Conservation (phyloP, 225 moss, liverwort and hornwort genomes). For the Polytrichum formosum region DNA sequence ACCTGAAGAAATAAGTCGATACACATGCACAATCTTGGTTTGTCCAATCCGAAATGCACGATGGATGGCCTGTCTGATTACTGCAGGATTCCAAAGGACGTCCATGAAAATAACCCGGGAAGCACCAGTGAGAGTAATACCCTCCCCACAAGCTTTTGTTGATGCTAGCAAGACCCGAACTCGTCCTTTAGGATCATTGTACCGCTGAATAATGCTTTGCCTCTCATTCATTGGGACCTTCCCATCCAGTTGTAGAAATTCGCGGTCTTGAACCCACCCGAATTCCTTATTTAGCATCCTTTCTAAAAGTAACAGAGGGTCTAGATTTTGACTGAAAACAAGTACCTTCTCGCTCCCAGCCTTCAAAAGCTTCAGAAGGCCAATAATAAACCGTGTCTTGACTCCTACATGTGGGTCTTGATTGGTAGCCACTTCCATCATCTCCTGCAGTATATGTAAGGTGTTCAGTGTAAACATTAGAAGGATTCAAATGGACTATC, state of each 20-base stretch:
- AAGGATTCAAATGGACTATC: no score
- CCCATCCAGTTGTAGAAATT: constrained; percentile 79
- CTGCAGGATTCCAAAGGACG: constrained; percentile 97
- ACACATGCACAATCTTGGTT: constrained; percentile 80
- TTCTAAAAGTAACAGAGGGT: constrained; percentile 63
- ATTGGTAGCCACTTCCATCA: constrained; percentile 39
- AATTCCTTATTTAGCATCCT: constrained; percentile 60
- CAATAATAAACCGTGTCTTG: constrained; percentile 87
- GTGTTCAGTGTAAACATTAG: no score
- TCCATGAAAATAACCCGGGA: constrained; percentile 92
- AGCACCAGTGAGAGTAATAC: constrained; percentile 83
- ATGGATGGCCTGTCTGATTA: constrained; percentile 91
- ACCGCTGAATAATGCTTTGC: constrained; percentile 66
- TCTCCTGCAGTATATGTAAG: constrained; percentile 27
- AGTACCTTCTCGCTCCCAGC: constrained; percentile 68
- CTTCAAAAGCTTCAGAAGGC: constrained; percentile 44
- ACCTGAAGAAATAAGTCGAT: constrained; percentile 77
- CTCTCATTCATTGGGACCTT: constrained; percentile 57
- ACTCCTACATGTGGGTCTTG: constrained; percentile 66
- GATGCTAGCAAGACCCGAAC: constrained; percentile 79
- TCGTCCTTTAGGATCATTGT: constrained; percentile 52
- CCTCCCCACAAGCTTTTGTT: constrained; percentile 96
- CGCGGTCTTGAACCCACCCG: constrained; percentile 60
- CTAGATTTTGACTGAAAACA: constrained; percentile 82
- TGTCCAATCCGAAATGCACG: constrained; percentile 91